Conservation (phyloP, 352 stramenopile species). For the Pythium volutum region DNA sequence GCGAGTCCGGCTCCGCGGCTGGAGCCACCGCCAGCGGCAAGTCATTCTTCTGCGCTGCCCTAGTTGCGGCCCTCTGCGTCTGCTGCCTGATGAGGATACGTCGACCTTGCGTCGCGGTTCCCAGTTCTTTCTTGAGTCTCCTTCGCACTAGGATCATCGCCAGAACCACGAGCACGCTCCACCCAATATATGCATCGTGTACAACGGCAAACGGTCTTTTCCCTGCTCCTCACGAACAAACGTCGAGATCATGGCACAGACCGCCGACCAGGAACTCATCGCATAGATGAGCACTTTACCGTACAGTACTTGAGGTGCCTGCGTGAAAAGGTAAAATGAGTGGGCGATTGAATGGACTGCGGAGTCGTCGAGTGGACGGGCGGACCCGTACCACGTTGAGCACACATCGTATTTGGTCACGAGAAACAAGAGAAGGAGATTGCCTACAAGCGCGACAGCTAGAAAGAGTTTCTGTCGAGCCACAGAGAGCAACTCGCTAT, state of each 20-base stretch:
- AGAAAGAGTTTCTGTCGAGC: constrained; percentile 27
- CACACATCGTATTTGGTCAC: constrained; percentile 31
- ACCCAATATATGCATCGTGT: constrained; percentile 26
- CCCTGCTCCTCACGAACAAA: constrained; percentile 16
- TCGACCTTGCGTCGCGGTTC: background rate
- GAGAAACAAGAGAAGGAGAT: constrained; percentile 32
- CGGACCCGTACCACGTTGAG: constrained; percentile 30
- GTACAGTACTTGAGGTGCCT: constrained; percentile 33
- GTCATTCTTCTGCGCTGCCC: background rate
- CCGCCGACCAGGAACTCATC: constrained; percentile 33
- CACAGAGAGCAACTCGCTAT: background rate
- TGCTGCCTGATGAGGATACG: constrained; percentile 10
- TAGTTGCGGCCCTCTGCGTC: background rate
- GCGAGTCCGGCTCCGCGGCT: background rate
- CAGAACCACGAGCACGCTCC: background rate
- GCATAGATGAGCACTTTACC: constrained; percentile 40
- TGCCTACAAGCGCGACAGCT: constrained; percentile 26
- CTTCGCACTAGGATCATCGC: background rate
- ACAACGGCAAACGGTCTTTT: constrained; percentile 21
- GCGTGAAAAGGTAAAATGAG: background rate
- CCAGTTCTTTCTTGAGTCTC: background rate
- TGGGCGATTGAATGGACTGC: too few relatives aligned
- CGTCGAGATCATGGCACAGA: constrained; percentile 34
- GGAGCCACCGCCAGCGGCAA: background rate
- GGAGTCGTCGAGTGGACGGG: too few relatives aligned